Base-by-base conservation (phyloP, 805 yeast genomes). In the Monosporozyma unispora region DNA sequence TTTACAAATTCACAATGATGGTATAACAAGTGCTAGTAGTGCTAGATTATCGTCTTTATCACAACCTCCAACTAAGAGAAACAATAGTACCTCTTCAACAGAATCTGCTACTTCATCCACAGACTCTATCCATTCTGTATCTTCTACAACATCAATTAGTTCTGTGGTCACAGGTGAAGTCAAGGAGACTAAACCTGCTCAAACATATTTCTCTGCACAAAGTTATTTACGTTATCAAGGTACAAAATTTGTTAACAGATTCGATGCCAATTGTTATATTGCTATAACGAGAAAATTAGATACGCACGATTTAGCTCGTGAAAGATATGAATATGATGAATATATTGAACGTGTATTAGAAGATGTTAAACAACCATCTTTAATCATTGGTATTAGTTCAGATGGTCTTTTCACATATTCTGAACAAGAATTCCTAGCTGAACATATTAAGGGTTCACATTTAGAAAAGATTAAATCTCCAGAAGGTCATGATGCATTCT, bases 401-500 rank as follows among this genome's bases (percentile, higher is more conserved):
- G 99, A 93, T 67, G 98, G 96, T 0, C 71, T 93, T 25, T 93
- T 93, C 70, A 91, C 98, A 0, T 80, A 84, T 58, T 78, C 90
- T 19, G 99, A 93, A 68, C 99, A 93, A 68, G 87, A 87, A 60
- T 78, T 82, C 47, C 74, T 93, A 45, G 95, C 95, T 1, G 77
- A 79, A 39, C 71, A 80, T 60, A 77, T 93, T 51, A 90, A 89
- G 7, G 75, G 84, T 57, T 75, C 95, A 1, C 64, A 57, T 6
- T 71, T 93, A 55, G 80, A 82, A 56, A 80, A 81, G 58, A 82
- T 93, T 41, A 79, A 85, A 54, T 89, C 97, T 1, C 93, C 91
- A 11, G 99, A 93, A 59, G 99, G 99, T 16, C 99, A 93, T 62
- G 99, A 93, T 70, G 99, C 98, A 2, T 93, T 93, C 62, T 70